Base-by-base conservation (phyloP, 306 rosid species). In the Cucumis melo region DNA sequence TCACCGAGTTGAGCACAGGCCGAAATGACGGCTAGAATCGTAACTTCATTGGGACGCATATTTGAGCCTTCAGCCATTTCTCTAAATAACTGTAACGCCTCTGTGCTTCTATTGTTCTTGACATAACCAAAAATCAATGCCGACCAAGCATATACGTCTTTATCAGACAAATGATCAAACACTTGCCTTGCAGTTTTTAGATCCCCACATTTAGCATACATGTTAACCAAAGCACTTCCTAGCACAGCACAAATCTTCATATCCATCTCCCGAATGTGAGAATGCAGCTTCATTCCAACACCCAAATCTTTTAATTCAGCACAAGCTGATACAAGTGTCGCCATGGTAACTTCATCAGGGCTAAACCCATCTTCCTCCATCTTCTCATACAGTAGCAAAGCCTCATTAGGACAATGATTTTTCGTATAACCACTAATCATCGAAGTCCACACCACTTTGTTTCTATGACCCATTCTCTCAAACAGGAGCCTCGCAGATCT, bases 1-100 rank as follows among this genome's bases (percentile, higher is more conserved):
- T 77, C 83, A 9, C 83, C 83, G 34, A 80, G 51, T 61, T 61
- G 57, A 41, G 80, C 77, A 76, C 83, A 80, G 20, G 83, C 83
- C 16, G 80, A 80, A 29, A 80, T 24, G 15, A 57, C 80, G 4
- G 80, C 83, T 36, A 81, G 63, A 62, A 76, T 76, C 14, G 77
- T 78, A 70, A 76, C 79, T 67, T 73, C 64, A 58, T 76, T 78
- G 0, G 80, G 80, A 67, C 6, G 21, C 27, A 55, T 2, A 10
- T 56, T 76, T 1, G 24, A 78, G 41, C 32, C 63, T 8, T 55
- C 27, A 19, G 5, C 65, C 78, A 81, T 68, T 63, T 66, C 77
- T 29, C 55, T 76, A 77, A 81, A 76, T 59, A 81, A 42, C 32
- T 81, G 44, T 55, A 81, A 46, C 0, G 77, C 80, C 59, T 81